Percentiles rank a stretch among this genome's conserved stretches.
phyloP scores from a whole-genome alignment of 306 rosid species.

The Astragalus glycyphyllos region DNA sequence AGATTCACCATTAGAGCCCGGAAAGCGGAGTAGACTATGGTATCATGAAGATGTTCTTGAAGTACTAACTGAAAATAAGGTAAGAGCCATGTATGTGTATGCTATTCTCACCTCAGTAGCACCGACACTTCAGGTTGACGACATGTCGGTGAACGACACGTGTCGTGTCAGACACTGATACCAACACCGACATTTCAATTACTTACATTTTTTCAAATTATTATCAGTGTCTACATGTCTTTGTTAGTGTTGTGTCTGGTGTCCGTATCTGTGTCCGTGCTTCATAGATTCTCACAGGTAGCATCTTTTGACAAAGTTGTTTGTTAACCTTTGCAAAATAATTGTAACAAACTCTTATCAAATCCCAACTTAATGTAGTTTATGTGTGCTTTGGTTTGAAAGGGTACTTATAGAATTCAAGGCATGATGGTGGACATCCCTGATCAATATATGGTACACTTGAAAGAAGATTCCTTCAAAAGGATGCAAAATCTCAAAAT shows the following conservation, averaged over 20 bases:
- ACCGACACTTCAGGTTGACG: too few relatives aligned
- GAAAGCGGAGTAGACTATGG: conserved; percentile 50
- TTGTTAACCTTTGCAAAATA: neutral
- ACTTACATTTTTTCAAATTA: too few relatives aligned
- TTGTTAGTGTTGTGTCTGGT: too few relatives aligned
- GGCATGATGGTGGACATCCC: conserved; percentile 54
- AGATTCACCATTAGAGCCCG: conserved; percentile 51
- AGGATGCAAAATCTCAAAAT: conserved; percentile 32
- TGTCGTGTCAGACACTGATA: too few relatives aligned
- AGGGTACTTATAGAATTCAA: conserved; percentile 47
- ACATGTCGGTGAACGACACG: too few relatives aligned
- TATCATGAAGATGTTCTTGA: conserved; percentile 46
- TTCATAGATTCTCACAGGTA: neutral
- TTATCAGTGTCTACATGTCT: too few relatives aligned
- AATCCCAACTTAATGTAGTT: neutral
- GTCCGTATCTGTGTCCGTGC: too few relatives aligned
- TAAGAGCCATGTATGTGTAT: conserved; percentile 23
- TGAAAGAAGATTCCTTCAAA: conserved; percentile 42
- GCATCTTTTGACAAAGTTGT: neutral
- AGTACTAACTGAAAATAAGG: conserved; percentile 44
- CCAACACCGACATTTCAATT: too few relatives aligned
- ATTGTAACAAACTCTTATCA: neutral
- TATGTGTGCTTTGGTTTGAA: conserved; percentile 25
- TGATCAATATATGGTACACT: conserved; percentile 43
- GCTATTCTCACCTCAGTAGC: neutral